Conservation (phyloP, 2,329 filamentous ascomycete species). For the Colletotrichum salicis region DNA sequence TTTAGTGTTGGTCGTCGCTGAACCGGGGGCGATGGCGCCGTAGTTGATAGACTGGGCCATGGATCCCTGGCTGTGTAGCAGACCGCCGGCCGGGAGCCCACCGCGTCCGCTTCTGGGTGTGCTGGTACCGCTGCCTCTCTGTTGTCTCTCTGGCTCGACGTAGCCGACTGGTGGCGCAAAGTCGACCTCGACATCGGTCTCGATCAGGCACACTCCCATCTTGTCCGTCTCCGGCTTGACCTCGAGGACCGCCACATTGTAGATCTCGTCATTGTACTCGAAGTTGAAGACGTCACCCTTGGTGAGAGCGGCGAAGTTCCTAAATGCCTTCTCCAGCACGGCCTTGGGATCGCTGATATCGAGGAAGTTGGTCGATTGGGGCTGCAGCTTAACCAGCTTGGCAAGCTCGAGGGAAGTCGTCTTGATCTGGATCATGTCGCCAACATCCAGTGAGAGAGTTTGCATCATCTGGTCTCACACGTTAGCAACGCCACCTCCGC, state of each 20-base stretch:
- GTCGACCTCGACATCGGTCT: conserved; percentile 96
- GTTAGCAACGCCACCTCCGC: background rate
- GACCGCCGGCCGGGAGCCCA: conserved; percentile 72
- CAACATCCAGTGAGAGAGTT: conserved; percentile 87
- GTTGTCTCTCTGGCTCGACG: conserved; percentile 79
- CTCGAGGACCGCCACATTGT: conserved; percentile 92
- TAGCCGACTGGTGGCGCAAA: conserved; percentile 96
- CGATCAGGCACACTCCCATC: conserved; percentile 91
- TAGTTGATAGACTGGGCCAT: conserved; percentile 99
- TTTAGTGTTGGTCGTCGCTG: conserved; percentile 77
- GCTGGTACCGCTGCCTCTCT: conserved; percentile 77
- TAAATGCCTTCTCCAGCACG: conserved; percentile 94
- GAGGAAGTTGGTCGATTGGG: conserved; percentile 91
- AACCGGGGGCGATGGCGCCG: conserved; percentile 83
- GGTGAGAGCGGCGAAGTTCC: conserved; percentile 93
- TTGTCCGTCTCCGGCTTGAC: conserved; percentile 87
- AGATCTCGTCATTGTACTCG: conserved; percentile 93
- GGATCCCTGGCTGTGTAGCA: conserved; percentile 84
- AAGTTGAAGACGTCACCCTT: conserved; percentile 97
- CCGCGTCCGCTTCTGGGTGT: conserved; percentile 78
- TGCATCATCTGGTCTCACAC: conserved; percentile 80
- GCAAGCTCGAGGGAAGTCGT: conserved; percentile 92
- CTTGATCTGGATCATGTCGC: conserved; percentile 94
- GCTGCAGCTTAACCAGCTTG: conserved; percentile 94
- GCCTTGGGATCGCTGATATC: conserved; percentile 98